Base-by-base conservation (phyloP, 1,284 basidiomycete species). In the Somion occarium region DNA sequence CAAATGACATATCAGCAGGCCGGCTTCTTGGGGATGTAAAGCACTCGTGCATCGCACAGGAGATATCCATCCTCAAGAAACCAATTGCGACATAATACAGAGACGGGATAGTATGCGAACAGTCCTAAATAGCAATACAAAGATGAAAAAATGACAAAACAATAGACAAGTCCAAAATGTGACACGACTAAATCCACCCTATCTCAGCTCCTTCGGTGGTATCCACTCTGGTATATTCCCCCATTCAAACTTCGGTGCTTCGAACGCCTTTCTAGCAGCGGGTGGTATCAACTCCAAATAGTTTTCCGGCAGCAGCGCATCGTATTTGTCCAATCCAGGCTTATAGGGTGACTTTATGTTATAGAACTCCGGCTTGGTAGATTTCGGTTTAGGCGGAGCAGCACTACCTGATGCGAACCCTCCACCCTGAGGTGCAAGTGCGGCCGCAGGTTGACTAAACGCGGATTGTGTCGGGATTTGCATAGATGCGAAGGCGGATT, bases 191-290 rank as follows among this genome's bases (percentile, higher is more conserved):
- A n/a, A n/a, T n/a, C n/a, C n/a, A n/a, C n/a, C n/a, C n/a, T 61
- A 84, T 50, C 86, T 72, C 57, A 89, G 64, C 60, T 84, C 82
- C 53, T 86, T 60, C 2, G 91, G 91, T 34, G 91, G 91, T 44
- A 88, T 75, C 71, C 82, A 82, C 46, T 90, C 80, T 0, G 91
- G 91, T 20, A 94, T 79, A 53, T 78, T 76, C 9, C 82, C 86
- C 79, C 83, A 83, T 57, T 80, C 80, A 60, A 92, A 93, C 66
- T 65, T 77, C 46, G 73, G 69, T 11, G 69, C 73, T 61, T 72
- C 66, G 62, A 91, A 93, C 38, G 83, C 81, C 13, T 77, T 76
- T 57, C 79, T 63, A 44, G 76, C 80, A 22, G 66, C 67, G 38
- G 73, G 68, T 5, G 80, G 84, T 51, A 85, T 59, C 22, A 79